Percentiles rank a stretch among this genome's conserved stretches.
These are phyloP conservation scores for Macadamia tetraphylla DNA, from an alignment of 164 flowering plant species.

Conservation along the genomic window DNA sequence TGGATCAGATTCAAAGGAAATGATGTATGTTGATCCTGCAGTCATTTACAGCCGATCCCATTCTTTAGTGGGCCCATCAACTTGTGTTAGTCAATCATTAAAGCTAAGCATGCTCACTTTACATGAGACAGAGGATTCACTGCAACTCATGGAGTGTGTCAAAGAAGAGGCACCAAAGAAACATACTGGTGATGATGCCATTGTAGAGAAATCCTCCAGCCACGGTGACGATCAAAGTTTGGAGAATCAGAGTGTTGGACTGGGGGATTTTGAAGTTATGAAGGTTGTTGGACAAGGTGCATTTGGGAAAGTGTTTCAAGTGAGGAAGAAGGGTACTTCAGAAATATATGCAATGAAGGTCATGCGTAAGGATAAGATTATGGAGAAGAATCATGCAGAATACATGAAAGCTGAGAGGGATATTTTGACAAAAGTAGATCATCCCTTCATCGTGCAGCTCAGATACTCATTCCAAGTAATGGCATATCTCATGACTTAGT, in stretches of 20 bases:
- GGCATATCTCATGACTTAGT: background rate
- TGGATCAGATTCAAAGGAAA: conserved; percentile 24
- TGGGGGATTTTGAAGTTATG: conserved; percentile 83
- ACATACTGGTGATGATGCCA: conserved; percentile 17
- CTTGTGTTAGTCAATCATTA: conserved; percentile 46
- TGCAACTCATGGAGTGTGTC: conserved; percentile 35
- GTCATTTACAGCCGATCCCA: conserved; percentile 62
- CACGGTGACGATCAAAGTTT: conserved; percentile 12
- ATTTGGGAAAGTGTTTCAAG: conserved; percentile 90
- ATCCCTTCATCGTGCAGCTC: conserved; percentile 84
- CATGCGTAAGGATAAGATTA: conserved; percentile 77
- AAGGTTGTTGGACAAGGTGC: conserved; percentile 92
- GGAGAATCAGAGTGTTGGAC: conserved; percentile 36
- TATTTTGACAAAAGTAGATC: conserved; percentile 73
- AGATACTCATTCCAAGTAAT: conserved; percentile 87
- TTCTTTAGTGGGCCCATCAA: conserved; percentile 71
- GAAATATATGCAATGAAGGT: conserved; percentile 98
- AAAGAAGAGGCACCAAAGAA: conserved; percentile 21
- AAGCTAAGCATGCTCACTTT: conserved; percentile 53
- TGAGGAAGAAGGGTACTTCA: conserved; percentile 61
- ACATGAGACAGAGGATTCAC: conserved; percentile 37
- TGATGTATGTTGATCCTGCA: conserved; percentile 52
- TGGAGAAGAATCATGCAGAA: conserved; percentile 81
- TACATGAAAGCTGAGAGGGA: conserved; percentile 95
- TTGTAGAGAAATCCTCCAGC: conserved; percentile 16